These are phyloP conservation scores for Tulasnella sp. DNA, from an alignment of 768 basidiomycete genomes.

Conservation along the genomic window DNA sequence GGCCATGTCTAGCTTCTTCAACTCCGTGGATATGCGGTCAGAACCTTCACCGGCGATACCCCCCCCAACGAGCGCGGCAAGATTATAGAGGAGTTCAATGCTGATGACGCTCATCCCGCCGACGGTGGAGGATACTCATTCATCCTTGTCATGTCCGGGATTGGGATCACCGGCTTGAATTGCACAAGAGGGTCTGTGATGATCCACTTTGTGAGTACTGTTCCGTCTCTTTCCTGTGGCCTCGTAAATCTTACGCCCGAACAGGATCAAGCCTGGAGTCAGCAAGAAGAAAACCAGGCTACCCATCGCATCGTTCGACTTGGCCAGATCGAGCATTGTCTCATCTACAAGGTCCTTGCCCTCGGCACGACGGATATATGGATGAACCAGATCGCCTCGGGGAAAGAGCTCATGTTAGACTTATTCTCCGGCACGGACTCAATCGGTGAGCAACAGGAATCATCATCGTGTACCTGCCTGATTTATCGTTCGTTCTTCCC, in stretches of 20 bases:
- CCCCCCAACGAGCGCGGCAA: background rate
- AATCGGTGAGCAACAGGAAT: background rate
- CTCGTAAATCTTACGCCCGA: background rate
- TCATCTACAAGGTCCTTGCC: slow-evolving; percentile 14
- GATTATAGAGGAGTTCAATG: background rate
- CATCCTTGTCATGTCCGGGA: background rate
- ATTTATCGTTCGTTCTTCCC: too few relatives aligned
- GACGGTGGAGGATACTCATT: background rate
- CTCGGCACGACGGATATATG: background rate
- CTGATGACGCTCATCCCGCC: background rate
- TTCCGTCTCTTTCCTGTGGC: background rate
- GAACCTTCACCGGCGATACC: slow-evolving; percentile 2
- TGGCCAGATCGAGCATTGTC: background rate
- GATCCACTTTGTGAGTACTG: slow-evolving; percentile 7
- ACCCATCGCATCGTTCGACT: background rate
- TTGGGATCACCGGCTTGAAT: background rate
- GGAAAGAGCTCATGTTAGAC: slow-evolving; percentile 1
- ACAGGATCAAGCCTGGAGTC: slow-evolving; percentile 14
- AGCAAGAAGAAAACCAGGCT: background rate
- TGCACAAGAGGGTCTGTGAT: background rate
- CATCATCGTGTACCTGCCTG: too few relatives aligned
- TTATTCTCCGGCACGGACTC: background rate
- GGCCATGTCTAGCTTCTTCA: background rate
- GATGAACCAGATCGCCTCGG: background rate
- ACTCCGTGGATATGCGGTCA: background rate